Base-by-base conservation (phyloP, 805 yeast species). In the Kuraishia borneana region DNA sequence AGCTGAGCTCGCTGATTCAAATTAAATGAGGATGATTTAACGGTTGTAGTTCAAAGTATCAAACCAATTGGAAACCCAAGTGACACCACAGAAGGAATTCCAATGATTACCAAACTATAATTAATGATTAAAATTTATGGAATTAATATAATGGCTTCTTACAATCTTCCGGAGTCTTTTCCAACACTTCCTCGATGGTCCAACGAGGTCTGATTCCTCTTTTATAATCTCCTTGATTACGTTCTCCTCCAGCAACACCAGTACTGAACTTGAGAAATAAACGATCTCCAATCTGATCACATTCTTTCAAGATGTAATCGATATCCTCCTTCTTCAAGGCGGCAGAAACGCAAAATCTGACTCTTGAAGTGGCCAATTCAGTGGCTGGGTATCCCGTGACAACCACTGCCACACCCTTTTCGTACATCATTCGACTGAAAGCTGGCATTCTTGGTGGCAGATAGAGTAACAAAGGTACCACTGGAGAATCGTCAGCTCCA, bases 311-410 rank as follows among this genome's bases (percentile, higher is more conserved):
- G 27, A 85, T 68, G 45, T 74, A 70, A 53, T 92, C 99, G 47
- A 92, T 71, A 57, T 92, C 99, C 47, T 83, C 89, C 60, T 92
- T 92, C 21, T 95, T 92, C 47, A 94, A 68, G 1, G 97, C 82
- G 0, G 96, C 65, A 36, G 94, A 81, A 46, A 92, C 79, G 66
- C 99, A 92, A 48, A 92, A 74, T 56, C 99, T 75, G 19, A 85
- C 87, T 60, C 98, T 76, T 4, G 95, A 82, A 25, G 87, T 74
- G 29, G 84, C 76, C 44, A 92, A 68, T 23, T 95, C 95, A 0
- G 97, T 89, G 1, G 98, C 98, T 8, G 99, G 99, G 54, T 92
- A 92, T 25, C 97, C 96, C 30, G 89, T 97, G 42, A 89, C 79
- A 23, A 92, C 99, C 32, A 89, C 88, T 3, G 98, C 98, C 40